Evolutionary conservation across 148 eudicot genomes (phyloP).

Genomic region (Rhododendron williamsianum): DNA sequence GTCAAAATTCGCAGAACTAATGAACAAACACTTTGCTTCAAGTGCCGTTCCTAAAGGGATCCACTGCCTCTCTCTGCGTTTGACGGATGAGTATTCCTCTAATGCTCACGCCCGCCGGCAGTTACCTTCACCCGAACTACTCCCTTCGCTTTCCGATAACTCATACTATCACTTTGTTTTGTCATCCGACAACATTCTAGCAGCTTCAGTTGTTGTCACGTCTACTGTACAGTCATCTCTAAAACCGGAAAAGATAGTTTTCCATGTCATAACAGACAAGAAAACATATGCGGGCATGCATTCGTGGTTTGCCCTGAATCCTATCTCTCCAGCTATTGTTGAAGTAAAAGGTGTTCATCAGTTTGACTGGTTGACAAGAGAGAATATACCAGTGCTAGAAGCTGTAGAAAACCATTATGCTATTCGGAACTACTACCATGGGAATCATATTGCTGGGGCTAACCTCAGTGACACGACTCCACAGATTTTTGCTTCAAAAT

Average conservation of each 20-base stretch:
- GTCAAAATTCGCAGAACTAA: slow-evolving; percentile 89
- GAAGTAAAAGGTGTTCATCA: slow-evolving; percentile 99
- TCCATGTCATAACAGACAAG: slow-evolving; percentile 96
- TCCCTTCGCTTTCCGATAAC: slow-evolving; percentile 82
- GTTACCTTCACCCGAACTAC: slow-evolving; percentile 90
- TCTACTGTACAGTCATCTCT: slow-evolving; percentile 74
- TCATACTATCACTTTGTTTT: slow-evolving; percentile 78
- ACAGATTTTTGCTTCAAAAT: slow-evolving; percentile 78
- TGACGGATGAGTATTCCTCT: slow-evolving; percentile 97
- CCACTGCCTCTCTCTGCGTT: slow-evolving; percentile 89
- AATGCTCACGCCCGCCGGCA: slow-evolving; percentile 98
- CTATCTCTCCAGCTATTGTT: slow-evolving; percentile 75
- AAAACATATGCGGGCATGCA: slow-evolving; percentile 99
- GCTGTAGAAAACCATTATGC: slow-evolving; percentile 91
- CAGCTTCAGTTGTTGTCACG: slow-evolving; percentile 93
- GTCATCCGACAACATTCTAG: slow-evolving; percentile 86
- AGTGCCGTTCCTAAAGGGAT: slow-evolving; percentile 95
- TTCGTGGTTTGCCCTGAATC: slow-evolving; percentile 95
- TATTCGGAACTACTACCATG: slow-evolving; percentile 85
- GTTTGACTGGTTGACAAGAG: slow-evolving; percentile 98
- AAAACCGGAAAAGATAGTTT: slow-evolving; percentile 77
- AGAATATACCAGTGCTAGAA: slow-evolving; percentile 97
- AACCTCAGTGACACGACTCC: slow-evolving; percentile 89
- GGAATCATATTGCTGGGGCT: slow-evolving; percentile 86
- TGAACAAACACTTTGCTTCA: slow-evolving; percentile 97